These are phyloP conservation scores for Obelidium mucronatum DNA, from an alignment of 192 early-diverging fungal genomes.

Conservation along the genomic window DNA sequence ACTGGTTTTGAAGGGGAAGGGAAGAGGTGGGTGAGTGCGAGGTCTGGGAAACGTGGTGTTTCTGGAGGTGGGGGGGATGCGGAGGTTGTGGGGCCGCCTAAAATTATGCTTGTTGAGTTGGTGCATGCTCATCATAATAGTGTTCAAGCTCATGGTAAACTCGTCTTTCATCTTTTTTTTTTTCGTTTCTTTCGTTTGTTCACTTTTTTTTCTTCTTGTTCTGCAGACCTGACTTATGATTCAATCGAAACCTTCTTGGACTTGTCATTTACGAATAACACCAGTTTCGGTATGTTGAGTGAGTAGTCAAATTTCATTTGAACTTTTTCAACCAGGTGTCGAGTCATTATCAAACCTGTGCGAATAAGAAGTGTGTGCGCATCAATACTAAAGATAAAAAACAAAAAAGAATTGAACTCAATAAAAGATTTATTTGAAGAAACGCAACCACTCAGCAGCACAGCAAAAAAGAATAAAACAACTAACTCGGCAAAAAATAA, in stretches of 20 bases:
- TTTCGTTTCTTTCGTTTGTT: neutral
- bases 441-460: neutral
- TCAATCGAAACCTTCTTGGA: constrained; percentile 32
- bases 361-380: neutral
- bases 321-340: no score
- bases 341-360: neutral
- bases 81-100: constrained; percentile 21
- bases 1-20: constrained; percentile 18
- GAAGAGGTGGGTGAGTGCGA: constrained; percentile 6
- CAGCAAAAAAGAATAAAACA: neutral
- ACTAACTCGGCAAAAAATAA: neutral
- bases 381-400: neutral
- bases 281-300: neutral
- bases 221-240: constrained; percentile 31
- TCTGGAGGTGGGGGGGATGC: constrained; percentile 3
- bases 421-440: neutral
- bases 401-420: neutral
- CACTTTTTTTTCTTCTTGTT: neutral
- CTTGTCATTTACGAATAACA: neutral
- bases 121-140: constrained; percentile 41
- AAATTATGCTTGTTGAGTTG: constrained; percentile 38
- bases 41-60: constrained; percentile 1
- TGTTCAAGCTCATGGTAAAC: constrained; percentile 36
- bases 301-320: no score
- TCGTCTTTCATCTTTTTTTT: no score